These are phyloP conservation scores for Salix brachista DNA, from an alignment of 345 rosid species.

Conservation along the genomic window DNA sequence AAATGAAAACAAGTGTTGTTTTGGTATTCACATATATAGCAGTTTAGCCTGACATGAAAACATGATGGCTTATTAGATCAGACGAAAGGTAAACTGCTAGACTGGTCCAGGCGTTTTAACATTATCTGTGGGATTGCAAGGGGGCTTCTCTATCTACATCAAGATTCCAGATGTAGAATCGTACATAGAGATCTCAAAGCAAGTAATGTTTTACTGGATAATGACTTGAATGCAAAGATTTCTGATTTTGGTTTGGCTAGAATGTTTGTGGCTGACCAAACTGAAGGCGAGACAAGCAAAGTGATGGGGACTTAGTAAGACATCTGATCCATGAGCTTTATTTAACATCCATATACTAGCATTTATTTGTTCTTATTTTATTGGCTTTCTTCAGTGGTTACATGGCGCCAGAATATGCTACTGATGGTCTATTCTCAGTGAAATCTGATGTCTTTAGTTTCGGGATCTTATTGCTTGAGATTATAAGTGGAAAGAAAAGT, in stretches of 20 bases:
- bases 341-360: no score
- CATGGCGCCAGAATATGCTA: no score
- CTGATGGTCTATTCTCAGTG: no score
- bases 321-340: no score
- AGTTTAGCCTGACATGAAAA: neutral
- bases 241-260: constrained; percentile 26
- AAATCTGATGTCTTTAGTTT: no score
- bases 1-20: neutral
- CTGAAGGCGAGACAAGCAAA: constrained; percentile 14
- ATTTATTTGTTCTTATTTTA: no score
- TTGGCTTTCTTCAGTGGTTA: no score
- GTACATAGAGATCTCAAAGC: constrained; percentile 25
- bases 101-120: constrained; percentile 10
- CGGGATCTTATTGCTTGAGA: no score
- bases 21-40: neutral
- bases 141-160: constrained; percentile 19
- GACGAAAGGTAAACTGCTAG: neutral
- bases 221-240: constrained; percentile 19
- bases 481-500: no score
- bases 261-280: constrained; percentile 11
- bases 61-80: neutral
- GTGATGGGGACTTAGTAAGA: constrained; percentile 12
- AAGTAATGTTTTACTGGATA: constrained; percentile 20
- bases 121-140: constrained; percentile 17
- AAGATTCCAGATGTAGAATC: constrained; percentile 18